These are phyloP conservation scores for Lepidium campestre DNA, from an alignment of 441 rosid genomes.

Conservation along the genomic window DNA sequence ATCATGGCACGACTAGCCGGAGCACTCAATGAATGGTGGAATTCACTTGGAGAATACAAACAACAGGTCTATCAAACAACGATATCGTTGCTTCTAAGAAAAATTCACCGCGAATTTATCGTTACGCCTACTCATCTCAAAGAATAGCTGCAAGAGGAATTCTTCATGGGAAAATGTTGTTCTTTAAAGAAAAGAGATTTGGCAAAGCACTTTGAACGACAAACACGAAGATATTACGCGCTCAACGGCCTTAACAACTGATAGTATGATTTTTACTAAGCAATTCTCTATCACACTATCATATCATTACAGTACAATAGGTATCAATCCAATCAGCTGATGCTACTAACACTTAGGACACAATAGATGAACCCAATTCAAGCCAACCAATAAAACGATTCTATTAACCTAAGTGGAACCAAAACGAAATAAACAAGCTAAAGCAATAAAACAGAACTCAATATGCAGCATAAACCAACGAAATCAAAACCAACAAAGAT, in stretches of 20 bases:
- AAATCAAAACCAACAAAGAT: too few relatives aligned
- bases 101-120: not conserved
- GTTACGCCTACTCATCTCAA: not conserved
- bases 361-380: too few relatives aligned
- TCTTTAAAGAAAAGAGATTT: not conserved
- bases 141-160: not conserved
- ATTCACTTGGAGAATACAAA: not conserved
- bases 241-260: not conserved
- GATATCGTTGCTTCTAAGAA: not conserved
- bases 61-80: not conserved
- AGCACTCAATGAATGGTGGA: not conserved
- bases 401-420: too few relatives aligned
- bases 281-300: too few relatives aligned
- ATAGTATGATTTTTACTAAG: too few relatives aligned
- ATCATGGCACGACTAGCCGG: not conserved
- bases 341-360: too few relatives aligned
- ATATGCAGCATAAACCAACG: too few relatives aligned
- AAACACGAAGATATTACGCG: not conserved
- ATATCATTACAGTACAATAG: too few relatives aligned
- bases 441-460: too few relatives aligned
- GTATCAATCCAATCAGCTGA: too few relatives aligned
- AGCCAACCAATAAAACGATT: too few relatives aligned
- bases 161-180: not conserved
- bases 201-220: not conserved
- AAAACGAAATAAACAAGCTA: too few relatives aligned